phyloP scores from a whole-genome alignment of 768 basidiomycete species.

The Amyloporia xantha region DNA sequence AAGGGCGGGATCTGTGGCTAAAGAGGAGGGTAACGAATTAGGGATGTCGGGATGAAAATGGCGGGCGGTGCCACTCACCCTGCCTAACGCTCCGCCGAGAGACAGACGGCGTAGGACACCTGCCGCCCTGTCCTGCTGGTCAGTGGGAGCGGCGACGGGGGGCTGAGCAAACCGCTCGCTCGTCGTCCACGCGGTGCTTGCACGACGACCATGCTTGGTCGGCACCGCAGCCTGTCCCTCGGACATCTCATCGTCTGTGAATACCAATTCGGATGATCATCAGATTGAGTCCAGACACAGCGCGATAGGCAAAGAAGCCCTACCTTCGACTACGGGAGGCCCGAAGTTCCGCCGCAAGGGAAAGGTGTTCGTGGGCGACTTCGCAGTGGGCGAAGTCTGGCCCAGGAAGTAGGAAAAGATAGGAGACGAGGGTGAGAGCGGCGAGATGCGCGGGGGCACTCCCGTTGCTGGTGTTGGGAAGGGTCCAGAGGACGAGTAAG shows the following conservation, averaged over 20 bases:
- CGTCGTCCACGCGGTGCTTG: conserved; percentile 44
- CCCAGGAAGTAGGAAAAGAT: conserved; percentile 64
- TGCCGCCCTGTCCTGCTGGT: conserved; percentile 57
- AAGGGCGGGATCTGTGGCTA: conserved; percentile 12
- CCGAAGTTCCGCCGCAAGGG: conserved; percentile 54
- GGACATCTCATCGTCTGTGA: conserved; percentile 13
- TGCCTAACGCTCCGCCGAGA: conserved; percentile 49
- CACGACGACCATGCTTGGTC: conserved; percentile 36
- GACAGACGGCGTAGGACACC: conserved; percentile 73
- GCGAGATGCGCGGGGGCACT: conserved; percentile 35
- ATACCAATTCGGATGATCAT: neutral
- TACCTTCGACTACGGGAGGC: conserved; percentile 59
- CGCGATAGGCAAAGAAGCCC: conserved; percentile 6
- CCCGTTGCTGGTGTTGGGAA: conserved; percentile 45
- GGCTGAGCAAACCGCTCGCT: conserved; percentile 48
- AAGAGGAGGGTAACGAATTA: neutral
- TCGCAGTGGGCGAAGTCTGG: conserved; percentile 46
- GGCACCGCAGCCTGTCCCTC: conserved; percentile 11
- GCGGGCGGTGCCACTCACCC: conserved; percentile 36
- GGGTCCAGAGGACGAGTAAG: conserved; percentile 41
- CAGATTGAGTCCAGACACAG: neutral
- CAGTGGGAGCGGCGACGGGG: conserved; percentile 33
- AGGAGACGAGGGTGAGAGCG: conserved; percentile 59
- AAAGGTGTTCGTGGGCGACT: conserved; percentile 41
- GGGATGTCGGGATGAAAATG: neutral